Evolutionary conservation across 371 early-diverging fungal genomes (phyloP).

Genomic region (Dinochytrium kinnereticum): DNA sequence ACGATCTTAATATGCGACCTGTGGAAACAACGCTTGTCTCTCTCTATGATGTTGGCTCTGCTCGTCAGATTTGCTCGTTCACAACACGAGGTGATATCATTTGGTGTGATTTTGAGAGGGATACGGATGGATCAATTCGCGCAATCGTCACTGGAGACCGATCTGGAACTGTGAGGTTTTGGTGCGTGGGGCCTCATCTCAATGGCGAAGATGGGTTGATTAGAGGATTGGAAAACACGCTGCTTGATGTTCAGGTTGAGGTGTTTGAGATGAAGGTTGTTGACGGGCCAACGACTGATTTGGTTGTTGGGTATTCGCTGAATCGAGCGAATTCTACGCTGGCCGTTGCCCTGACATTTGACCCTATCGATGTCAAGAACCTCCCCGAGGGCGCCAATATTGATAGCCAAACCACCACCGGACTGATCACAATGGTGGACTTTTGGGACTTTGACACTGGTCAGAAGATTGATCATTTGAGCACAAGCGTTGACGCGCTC

Average conservation of each 20-base stretch:
- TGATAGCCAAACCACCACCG: background rate
- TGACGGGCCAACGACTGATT: background rate
- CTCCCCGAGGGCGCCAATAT: background rate
- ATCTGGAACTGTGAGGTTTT: constrained; percentile 19
- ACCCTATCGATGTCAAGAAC: constrained; percentile 1
- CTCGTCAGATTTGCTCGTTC: background rate
- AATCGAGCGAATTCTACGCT: constrained; percentile 5
- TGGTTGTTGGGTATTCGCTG: constrained; percentile 22
- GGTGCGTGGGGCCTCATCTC: background rate
- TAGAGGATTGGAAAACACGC: background rate
- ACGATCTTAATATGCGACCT: background rate
- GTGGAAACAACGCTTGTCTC: background rate
- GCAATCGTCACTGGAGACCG: constrained; percentile 27
- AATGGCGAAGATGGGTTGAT: constrained; percentile 18
- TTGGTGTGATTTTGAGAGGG: constrained; percentile 9
- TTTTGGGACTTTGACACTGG: constrained; percentile 27
- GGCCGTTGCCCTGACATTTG: constrained; percentile 14
- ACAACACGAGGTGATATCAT: constrained; percentile 9
- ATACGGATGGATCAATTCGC: background rate
- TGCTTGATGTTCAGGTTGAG: background rate
- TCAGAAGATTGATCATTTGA: background rate
- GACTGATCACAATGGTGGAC: constrained; percentile 19
- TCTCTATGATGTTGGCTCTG: background rate
- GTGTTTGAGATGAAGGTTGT: constrained; percentile 16
- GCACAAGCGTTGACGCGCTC: constrained; percentile 1